Evolutionary conservation across 2,329 filamentous ascomycete species (phyloP), one percentile per base, ranked within the genome.

Genomic region (Berkeleyomyces basicola): DNA sequence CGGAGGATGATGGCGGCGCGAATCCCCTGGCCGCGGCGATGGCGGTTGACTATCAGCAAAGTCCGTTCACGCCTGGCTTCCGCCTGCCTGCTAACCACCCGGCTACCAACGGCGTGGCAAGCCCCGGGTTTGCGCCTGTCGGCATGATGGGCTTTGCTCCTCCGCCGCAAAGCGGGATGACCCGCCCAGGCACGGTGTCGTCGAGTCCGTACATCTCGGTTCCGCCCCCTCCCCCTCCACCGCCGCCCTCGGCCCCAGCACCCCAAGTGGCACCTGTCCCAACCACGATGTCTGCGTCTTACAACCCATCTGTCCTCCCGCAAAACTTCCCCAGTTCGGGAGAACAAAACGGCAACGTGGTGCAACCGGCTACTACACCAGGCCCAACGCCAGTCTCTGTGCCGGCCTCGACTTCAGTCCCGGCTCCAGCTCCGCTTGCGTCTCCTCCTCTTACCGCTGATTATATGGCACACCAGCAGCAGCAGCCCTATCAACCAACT

Each of bases 391-490:
- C 10, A 11, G 58, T 36, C 23, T 23, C 23, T 23, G 23, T 23
- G 23, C 23, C 23, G 23, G 23, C 23, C 23, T 23, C 23, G 23
- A 23, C 53, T n/a, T 66, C 66, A 65, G 62, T 71, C 69, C 11
- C 49, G 23, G 49, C 23, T n/a, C 37, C 10, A 10, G 58, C 33
- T 14, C 33, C 49, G 4, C 68, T 68, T 51, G 67, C 65, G 9
- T 65, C 67, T 2, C 57, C 69, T 66, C 69, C 68, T 51, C 66
- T 65, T 9, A 65, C 67, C 1, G 65, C 66, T 14, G 79, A 82
- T 59, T 87, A 85, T 64, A 71, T 73, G 6, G 73, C 89, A 49
- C 87, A 90, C 68, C 79, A 83, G 68, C 86, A 89, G 71, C 73
- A 83, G 68, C 86, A 89, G 71, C 73, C 83, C 16, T 90, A 90